These are phyloP conservation scores for Prunus mira DNA, from an alignment of 306 rosid genomes.

Conservation along the genomic window DNA sequence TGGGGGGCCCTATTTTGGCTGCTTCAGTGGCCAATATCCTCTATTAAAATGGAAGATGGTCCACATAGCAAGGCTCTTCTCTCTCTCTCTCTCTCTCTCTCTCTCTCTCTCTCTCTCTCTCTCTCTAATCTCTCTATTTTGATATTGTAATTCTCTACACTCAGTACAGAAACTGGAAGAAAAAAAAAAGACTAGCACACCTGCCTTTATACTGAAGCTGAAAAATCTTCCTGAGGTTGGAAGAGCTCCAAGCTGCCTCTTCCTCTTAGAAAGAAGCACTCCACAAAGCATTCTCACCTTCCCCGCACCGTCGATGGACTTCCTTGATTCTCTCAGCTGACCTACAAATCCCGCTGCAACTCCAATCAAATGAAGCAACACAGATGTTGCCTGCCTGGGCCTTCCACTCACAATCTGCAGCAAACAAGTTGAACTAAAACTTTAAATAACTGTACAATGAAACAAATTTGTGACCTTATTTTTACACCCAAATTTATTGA, in stretches of 20 bases:
- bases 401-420: conserved; percentile 99
- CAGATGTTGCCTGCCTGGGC: conserved; percentile 99
- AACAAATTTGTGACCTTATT: background rate
- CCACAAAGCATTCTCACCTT: conserved; percentile 90
- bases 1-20: conserved; percentile 43
- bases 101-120: conserved; percentile 10
- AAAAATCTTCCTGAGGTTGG: conserved; percentile 61
- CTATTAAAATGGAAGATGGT: conserved; percentile 62
- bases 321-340: conserved; percentile 96
- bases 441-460: background rate
- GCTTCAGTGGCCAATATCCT: conserved; percentile 61
- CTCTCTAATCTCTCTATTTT: conserved; percentile 23
- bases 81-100: background rate
- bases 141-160: conserved; percentile 42
- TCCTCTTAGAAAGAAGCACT: conserved; percentile 66
- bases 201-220: conserved; percentile 22
- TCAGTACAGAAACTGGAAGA: conserved; percentile 19
- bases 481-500: background rate
- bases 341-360: conserved; percentile 93
- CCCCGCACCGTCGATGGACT: conserved; percentile 93
- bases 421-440: conserved; percentile 8
- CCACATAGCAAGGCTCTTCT: conserved; percentile 38
- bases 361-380: conserved; percentile 98
- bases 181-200: conserved; percentile 23
- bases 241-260: conserved; percentile 35